Evolutionary conservation across 805 yeast genomes (phyloP).

Genomic region (Suhomyces tanzawaensis): DNA sequence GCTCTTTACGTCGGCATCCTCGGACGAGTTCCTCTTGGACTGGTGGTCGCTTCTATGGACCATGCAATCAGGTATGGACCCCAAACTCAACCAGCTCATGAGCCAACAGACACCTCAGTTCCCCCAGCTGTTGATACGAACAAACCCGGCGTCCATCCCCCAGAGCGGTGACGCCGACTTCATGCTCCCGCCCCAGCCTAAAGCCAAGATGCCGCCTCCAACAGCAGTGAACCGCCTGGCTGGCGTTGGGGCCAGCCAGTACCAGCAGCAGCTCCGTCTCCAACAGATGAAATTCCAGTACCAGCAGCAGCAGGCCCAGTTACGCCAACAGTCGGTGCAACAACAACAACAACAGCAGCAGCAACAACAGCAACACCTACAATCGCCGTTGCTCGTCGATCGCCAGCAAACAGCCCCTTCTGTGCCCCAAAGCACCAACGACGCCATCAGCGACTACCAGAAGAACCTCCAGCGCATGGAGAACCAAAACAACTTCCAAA

Average conservation of each 20-base stretch:
- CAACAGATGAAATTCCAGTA: constrained; percentile 17
- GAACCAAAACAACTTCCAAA: constrained; percentile 14
- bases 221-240: too few species aligned
- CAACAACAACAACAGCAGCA: background rate
- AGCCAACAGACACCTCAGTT: constrained; percentile 13
- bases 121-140: too few species aligned
- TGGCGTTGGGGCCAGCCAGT: constrained; percentile 10
- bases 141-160: background rate
- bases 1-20: constrained; percentile 30
- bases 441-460: constrained; percentile 23
- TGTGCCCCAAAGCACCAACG: constrained; percentile 5
- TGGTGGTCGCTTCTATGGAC: constrained; percentile 59
- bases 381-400: constrained; percentile 5
- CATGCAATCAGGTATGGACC: constrained; percentile 44
- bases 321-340: constrained; percentile 2
- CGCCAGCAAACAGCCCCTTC: background rate
- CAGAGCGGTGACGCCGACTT: background rate
- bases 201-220: constrained; percentile 5
- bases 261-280: constrained; percentile 14
- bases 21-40: constrained; percentile 49
- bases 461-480: constrained; percentile 15
- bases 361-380: constrained; percentile 7
- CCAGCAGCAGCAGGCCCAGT: constrained; percentile 7
- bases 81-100: constrained; percentile 24
- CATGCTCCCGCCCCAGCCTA: constrained; percentile 13